These are phyloP conservation scores for Botrytis medusae DNA, from an alignment of 2,329 filamentous ascomycete genomes.

Conservation along the genomic window DNA sequence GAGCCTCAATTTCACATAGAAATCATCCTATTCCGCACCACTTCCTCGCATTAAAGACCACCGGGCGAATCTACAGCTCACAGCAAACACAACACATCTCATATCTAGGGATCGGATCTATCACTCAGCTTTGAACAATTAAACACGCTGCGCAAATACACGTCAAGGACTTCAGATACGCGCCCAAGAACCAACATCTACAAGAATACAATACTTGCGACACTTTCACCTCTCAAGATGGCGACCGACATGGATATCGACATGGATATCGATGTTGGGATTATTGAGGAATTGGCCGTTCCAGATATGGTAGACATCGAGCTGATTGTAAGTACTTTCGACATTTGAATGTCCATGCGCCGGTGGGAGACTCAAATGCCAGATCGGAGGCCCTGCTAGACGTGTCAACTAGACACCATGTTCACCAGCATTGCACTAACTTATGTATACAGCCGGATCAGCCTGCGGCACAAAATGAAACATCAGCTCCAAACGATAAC, in stretches of 20 bases:
- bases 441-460: conserved; percentile 24
- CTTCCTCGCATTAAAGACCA: background rate
- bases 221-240: conserved; percentile 28
- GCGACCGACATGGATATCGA: conserved; percentile 65
- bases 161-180: background rate
- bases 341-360: background rate
- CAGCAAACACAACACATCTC: background rate
- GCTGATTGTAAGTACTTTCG: conserved; percentile 13
- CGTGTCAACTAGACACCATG: background rate
- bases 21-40: background rate
- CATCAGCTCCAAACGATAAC: conserved; percentile 33
- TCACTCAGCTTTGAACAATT: background rate
- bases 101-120: background rate
- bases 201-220: background rate
- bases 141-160: background rate
- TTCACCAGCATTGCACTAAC: background rate
- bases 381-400: background rate
- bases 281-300: conserved; percentile 43
- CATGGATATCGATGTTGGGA: conserved; percentile 68
- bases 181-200: background rate
- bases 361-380: background rate
- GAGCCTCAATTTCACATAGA: background rate
- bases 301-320: conserved; percentile 21
- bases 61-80: background rate
- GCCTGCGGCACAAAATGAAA: conserved; percentile 28